These are phyloP conservation scores for Ophiostoma tasmaniense DNA, from an alignment of 2,329 filamentous ascomycete genomes.

Conservation along the genomic window DNA sequence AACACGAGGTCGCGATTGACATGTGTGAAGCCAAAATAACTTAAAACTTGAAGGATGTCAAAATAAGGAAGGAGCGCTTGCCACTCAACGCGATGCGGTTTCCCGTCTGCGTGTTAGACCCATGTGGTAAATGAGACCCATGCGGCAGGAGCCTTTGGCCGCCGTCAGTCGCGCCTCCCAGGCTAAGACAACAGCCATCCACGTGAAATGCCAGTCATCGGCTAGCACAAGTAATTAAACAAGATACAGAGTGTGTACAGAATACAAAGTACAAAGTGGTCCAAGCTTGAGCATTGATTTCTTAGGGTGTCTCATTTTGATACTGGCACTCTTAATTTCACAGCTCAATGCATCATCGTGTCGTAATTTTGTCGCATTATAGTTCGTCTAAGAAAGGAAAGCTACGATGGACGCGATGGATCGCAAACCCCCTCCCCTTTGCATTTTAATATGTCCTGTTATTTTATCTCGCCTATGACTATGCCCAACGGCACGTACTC, in stretches of 20 bases:
- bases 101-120: slow-evolving; percentile 15
- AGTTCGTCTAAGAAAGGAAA: neutral
- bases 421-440: neutral
- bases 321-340: neutral
- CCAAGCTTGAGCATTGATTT: neutral
- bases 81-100: slow-evolving; percentile 5
- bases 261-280: neutral
- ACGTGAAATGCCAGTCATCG: slow-evolving; percentile 3
- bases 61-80: slow-evolving; percentile 4
- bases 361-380: neutral
- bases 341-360: neutral
- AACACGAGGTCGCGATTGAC: neutral
- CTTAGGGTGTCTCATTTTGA: neutral
- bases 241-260: neutral
- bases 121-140: slow-evolving; percentile 9
- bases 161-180: slow-evolving; percentile 6
- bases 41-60: neutral
- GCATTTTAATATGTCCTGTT: neutral
- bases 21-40: neutral
- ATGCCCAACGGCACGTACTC: neutral
- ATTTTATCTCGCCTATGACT: neutral
- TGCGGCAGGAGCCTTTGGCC: slow-evolving; percentile 10
- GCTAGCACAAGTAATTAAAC: neutral
- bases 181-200: slow-evolving; percentile 9
- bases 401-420: neutral